Conservation (phyloP, 352 stramenopile species). For the Aphanomyces astaci region DNA sequence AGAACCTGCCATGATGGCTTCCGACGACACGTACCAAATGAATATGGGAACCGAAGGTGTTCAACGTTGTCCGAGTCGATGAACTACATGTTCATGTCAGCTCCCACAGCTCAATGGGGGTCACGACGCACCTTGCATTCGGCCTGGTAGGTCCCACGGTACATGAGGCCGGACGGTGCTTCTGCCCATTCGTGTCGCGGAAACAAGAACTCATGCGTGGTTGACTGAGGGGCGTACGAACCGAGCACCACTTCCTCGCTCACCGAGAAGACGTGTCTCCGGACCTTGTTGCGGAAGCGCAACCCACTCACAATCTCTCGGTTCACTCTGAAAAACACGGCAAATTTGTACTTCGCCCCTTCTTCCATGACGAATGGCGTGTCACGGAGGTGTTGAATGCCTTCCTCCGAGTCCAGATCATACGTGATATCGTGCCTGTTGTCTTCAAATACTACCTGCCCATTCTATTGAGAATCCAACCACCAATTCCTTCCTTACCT, state of each 20-base stretch:
- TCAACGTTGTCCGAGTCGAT: slow-evolving; percentile 17
- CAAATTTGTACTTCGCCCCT: slow-evolving; percentile 75
- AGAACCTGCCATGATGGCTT: not conserved
- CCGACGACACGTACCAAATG: slow-evolving; percentile 24
- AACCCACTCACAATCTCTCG: slow-evolving; percentile 75
- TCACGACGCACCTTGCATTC: slow-evolving; percentile 20
- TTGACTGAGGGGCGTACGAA: slow-evolving; percentile 68
- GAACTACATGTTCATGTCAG: slow-evolving; percentile 13
- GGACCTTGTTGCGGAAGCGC: slow-evolving; percentile 81
- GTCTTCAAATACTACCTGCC: slow-evolving; percentile 66
- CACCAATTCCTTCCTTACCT: slow-evolving; percentile 22
- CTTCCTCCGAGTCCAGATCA: slow-evolving; percentile 53
- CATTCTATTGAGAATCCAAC: not conserved
- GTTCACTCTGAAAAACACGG: slow-evolving; percentile 78
- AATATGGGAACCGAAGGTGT: slow-evolving; percentile 15
- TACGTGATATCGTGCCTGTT: slow-evolving; percentile 55
- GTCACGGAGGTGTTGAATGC: slow-evolving; percentile 59
- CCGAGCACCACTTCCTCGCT: slow-evolving; percentile 77
- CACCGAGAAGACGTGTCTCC: slow-evolving; percentile 68
- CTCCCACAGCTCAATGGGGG: not conserved
- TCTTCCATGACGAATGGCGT: slow-evolving; percentile 71
- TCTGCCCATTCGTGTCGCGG: slow-evolving; percentile 74
- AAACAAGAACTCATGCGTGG: slow-evolving; percentile 75
- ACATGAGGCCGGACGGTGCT: slow-evolving; percentile 78
- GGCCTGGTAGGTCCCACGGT: slow-evolving; percentile 64